A percentile compares a stretch with the other conserved stretches of the same genome.
These are phyloP conservation scores for Uronychia setigera DNA, from an alignment of 73 alveolate genomes.

Conservation along the genomic window DNA sequence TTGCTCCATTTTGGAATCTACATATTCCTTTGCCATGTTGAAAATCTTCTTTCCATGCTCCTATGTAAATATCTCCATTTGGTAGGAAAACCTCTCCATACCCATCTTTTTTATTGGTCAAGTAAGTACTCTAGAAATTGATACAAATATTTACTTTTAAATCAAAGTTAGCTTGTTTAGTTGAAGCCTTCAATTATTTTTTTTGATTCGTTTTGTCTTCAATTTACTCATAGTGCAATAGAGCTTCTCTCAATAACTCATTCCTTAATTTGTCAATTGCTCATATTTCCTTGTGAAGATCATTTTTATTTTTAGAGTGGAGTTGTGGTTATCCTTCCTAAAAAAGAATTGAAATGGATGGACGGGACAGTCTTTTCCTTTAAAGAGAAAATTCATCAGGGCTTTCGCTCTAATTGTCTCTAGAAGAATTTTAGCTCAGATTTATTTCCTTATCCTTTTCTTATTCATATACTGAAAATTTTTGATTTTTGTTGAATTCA, in stretches of 20 bases:
- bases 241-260: background rate
- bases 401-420: no score
- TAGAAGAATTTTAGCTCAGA: no score
- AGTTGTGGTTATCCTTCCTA: no score
- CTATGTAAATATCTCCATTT: background rate
- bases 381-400: no score
- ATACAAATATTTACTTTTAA: background rate
- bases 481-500: no score
- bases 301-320: no score
- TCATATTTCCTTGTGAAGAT: background rate
- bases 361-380: no score
- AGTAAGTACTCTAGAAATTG: background rate
- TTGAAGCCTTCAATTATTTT: background rate
- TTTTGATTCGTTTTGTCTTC: background rate
- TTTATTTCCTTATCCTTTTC: no score
- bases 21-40: background rate
- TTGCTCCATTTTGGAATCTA: background rate
- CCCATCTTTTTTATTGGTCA: background rate
- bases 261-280: background rate
- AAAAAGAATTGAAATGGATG: no score
- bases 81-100: background rate
- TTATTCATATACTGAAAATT: no score
- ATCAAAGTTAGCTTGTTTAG: background rate
- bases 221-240: background rate
- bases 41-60: background rate